Evolutionary conservation across 148 eudicot genomes (phyloP).

Genomic region (Camellia sinensis): DNA sequence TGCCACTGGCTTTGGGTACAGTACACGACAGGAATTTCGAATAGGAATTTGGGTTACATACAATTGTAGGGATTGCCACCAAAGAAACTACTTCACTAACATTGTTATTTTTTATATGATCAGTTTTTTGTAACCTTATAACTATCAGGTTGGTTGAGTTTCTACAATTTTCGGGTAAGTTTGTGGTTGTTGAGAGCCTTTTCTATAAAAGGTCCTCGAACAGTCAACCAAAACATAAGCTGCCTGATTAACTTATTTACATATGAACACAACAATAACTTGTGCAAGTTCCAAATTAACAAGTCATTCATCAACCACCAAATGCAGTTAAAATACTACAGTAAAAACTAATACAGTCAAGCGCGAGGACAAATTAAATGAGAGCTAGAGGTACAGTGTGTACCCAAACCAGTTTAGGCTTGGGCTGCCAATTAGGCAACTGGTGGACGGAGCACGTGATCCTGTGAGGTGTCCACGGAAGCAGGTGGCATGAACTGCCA

Average conservation of each 20-base stretch:
- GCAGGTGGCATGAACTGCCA: conserved; percentile 91
- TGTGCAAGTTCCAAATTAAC: conserved; percentile 28
- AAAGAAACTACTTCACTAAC: no score
- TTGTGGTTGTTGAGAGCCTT: conserved; percentile 77
- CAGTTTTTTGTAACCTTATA: no score
- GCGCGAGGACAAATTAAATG: conserved; percentile 17
- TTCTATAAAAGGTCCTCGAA: conserved; percentile 19
- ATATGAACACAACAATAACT: not conserved
- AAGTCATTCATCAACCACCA: conserved; percentile 29
- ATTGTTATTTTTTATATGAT: no score
- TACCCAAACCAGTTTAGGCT: conserved; percentile 7
- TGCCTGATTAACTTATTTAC: conserved; percentile 9
- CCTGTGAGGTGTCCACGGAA: conserved; percentile 73
- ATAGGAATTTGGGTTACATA: conserved; percentile 56
- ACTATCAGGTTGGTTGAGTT: conserved; percentile 28
- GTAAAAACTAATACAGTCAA: conserved; percentile 29
- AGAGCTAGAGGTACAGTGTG: not conserved
- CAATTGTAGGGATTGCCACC: no score
- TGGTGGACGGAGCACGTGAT: conserved; percentile 71
- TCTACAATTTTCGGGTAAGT: conserved; percentile 61
- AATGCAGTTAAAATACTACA: conserved; percentile 36
- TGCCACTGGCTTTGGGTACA: conserved; percentile 64
- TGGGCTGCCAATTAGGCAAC: conserved; percentile 45
- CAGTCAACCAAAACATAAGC: no score
- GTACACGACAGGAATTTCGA: conserved; percentile 58